Percentiles rank a stretch among this genome's conserved stretches.
phyloP scores from a whole-genome alignment of 768 basidiomycete genomes.

The Lentinus brumalis region DNA sequence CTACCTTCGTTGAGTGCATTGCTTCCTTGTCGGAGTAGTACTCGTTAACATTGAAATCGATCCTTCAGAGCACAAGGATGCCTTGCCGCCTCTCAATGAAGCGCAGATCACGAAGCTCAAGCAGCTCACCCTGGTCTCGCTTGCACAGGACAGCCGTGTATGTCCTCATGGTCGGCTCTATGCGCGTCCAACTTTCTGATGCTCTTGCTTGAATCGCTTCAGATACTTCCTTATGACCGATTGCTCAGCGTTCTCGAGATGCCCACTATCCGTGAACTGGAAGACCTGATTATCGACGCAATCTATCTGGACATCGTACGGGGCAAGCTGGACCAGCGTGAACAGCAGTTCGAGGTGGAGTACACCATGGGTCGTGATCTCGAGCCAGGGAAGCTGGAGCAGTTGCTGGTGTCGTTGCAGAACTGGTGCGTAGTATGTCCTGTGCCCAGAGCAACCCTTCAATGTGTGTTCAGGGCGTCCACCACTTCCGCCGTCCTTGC shows the following conservation, averaged over 20 bases:
- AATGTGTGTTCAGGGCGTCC: slow-evolving; percentile 51
- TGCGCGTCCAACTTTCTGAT: background rate
- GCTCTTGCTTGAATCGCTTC: background rate
- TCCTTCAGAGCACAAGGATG: slow-evolving; percentile 60
- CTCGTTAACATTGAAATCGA: background rate
- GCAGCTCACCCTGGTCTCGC: slow-evolving; percentile 87
- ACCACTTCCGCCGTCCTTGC: slow-evolving; percentile 71
- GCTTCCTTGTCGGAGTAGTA: background rate
- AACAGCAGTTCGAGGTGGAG: slow-evolving; percentile 87
- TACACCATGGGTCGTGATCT: slow-evolving; percentile 93
- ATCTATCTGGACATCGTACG: slow-evolving; percentile 90
- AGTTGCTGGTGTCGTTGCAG: slow-evolving; percentile 59
- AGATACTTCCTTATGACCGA: slow-evolving; percentile 83
- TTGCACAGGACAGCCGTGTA: slow-evolving; percentile 78
- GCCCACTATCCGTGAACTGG: slow-evolving; percentile 81
- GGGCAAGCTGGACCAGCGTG: slow-evolving; percentile 92
- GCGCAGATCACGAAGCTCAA: slow-evolving; percentile 87
- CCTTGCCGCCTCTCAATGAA: slow-evolving; percentile 65
- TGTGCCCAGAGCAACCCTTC: slow-evolving; percentile 2
- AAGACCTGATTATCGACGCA: slow-evolving; percentile 96
- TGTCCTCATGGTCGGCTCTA: slow-evolving; percentile 28
- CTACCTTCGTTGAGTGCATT: slow-evolving; percentile 56
- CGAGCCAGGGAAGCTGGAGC: slow-evolving; percentile 69
- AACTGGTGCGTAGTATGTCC: slow-evolving; percentile 54
- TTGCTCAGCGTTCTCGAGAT: slow-evolving; percentile 75